Percentiles rank a stretch among this genome's conserved stretches.
phyloP scores from a whole-genome alignment of 768 basidiomycete species.

The Boletus sensibilis region DNA sequence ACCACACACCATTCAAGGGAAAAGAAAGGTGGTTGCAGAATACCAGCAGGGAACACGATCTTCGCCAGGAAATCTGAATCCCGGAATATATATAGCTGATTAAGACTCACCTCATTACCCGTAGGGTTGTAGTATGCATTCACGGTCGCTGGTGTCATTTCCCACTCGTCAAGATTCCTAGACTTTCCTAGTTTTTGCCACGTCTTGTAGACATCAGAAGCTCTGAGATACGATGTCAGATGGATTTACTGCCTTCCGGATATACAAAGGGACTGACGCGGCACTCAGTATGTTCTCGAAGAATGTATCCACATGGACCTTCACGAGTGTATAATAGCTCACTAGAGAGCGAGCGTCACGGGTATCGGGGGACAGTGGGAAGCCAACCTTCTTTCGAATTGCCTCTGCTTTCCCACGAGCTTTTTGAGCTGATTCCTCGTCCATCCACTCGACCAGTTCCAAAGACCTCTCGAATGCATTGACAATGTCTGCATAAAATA shows the following conservation, averaged over 20 bases:
- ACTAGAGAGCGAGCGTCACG: slow-evolving; percentile 63
- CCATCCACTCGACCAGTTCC: slow-evolving; percentile 85
- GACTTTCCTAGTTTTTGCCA: slow-evolving; percentile 75
- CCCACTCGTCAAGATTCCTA: slow-evolving; percentile 75
- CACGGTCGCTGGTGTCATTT: slow-evolving; percentile 84
- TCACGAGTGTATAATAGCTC: slow-evolving; percentile 70
- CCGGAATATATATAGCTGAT: neutral
- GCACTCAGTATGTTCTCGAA: slow-evolving; percentile 81
- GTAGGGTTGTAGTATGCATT: slow-evolving; percentile 90
- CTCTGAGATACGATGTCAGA: slow-evolving; percentile 36
- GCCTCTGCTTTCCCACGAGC: slow-evolving; percentile 76
- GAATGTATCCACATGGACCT: slow-evolving; percentile 66
- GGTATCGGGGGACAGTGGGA: slow-evolving; percentile 84
- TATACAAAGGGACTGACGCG: slow-evolving; percentile 35
- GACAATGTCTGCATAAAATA: slow-evolving; percentile 60
- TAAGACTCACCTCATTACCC: slow-evolving; percentile 66
- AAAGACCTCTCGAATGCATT: slow-evolving; percentile 80
- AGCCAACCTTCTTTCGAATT: slow-evolving; percentile 84
- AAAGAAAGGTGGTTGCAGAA: slow-evolving; percentile 92
- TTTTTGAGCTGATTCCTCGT: slow-evolving; percentile 71
- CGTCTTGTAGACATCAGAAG: slow-evolving; percentile 57
- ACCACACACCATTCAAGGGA: slow-evolving; percentile 62
- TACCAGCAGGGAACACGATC: slow-evolving; percentile 97
- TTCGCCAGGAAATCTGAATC: slow-evolving; percentile 25
- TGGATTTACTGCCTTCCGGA: neutral